Percentiles rank a stretch among this genome's conserved stretches.
phyloP scores from a whole-genome alignment of 2,329 filamentous ascomycete genomes.

The Zymoseptoria ardabiliae region DNA sequence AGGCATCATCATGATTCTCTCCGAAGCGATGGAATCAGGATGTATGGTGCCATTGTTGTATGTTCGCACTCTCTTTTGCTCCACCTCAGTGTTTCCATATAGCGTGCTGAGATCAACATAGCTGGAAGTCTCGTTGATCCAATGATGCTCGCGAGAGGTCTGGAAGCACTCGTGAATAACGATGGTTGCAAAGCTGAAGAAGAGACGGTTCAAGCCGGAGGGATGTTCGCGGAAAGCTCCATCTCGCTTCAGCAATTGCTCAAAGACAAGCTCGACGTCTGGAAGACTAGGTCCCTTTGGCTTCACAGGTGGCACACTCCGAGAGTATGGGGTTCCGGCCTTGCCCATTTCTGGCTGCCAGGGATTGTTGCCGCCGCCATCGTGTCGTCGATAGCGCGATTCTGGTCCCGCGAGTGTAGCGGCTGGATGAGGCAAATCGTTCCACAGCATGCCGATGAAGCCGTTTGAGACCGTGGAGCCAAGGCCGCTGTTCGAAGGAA shows the following conservation, averaged over 20 bases:
- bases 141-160: constrained; percentile 33
- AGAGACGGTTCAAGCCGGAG: constrained; percentile 38
- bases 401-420: constrained; percentile 41
- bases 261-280: constrained; percentile 43
- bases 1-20: constrained; percentile 44
- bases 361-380: constrained; percentile 42
- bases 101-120: constrained; percentile 43
- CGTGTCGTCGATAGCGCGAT: constrained; percentile 38
- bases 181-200: constrained; percentile 43
- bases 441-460: constrained; percentile 48
- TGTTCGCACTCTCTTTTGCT: constrained; percentile 39
- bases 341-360: constrained; percentile 48
- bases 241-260: constrained; percentile 38
- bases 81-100: constrained; percentile 39
- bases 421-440: constrained; percentile 47
- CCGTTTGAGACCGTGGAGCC: constrained; percentile 41
- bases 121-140: constrained; percentile 42
- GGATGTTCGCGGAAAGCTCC: constrained; percentile 38
- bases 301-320: constrained; percentile 40
- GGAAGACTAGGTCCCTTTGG: constrained; percentile 45
- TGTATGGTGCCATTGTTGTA: constrained; percentile 38
- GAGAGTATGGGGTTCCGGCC: constrained; percentile 41
- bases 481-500: constrained; percentile 46
- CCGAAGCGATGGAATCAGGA: constrained; percentile 39
- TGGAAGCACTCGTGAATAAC: constrained; percentile 45